phyloP scores from a whole-genome alignment of 176 grass and related monocot species.

The Sorghum bicolor region DNA sequence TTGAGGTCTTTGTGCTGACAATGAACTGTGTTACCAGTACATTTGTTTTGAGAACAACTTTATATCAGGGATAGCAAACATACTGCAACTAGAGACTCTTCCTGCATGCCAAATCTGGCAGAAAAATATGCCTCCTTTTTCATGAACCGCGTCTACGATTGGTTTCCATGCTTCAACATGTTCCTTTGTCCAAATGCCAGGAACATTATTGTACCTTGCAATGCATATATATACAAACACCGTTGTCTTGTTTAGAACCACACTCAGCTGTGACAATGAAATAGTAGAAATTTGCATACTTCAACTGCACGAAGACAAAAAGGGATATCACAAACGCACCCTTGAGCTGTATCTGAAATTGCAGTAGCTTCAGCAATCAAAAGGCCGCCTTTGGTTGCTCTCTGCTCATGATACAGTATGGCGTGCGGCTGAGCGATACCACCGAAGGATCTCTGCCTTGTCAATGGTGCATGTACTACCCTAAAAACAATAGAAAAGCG shows the following conservation, averaged over 20 bases:
- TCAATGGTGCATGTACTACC: slow-evolving; percentile 54
- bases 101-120: slow-evolving; percentile 64
- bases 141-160: slow-evolving; percentile 52
- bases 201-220: slow-evolving; percentile 49
- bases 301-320: background rate
- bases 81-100: slow-evolving; percentile 54
- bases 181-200: slow-evolving; percentile 62
- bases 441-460: slow-evolving; percentile 41
- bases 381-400: slow-evolving; percentile 51
- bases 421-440: slow-evolving; percentile 51
- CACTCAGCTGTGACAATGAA: background rate
- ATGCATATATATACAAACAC: slow-evolving; percentile 1
- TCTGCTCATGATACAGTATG: slow-evolving; percentile 49
- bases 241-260: background rate
- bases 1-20: background rate
- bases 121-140: slow-evolving; percentile 64
- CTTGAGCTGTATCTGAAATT: slow-evolving; percentile 67
- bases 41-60: background rate
- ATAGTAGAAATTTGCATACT: background rate
- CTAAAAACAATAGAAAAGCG: slow-evolving; percentile 4
- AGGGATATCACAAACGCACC: slow-evolving; percentile 20
- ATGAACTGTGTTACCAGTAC: background rate
- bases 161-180: slow-evolving; percentile 75
- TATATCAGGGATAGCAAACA: slow-evolving; percentile 9
- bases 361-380: slow-evolving; percentile 56